Base-by-base conservation (phyloP, 441 rosid genomes). In the Geranium incanum region DNA sequence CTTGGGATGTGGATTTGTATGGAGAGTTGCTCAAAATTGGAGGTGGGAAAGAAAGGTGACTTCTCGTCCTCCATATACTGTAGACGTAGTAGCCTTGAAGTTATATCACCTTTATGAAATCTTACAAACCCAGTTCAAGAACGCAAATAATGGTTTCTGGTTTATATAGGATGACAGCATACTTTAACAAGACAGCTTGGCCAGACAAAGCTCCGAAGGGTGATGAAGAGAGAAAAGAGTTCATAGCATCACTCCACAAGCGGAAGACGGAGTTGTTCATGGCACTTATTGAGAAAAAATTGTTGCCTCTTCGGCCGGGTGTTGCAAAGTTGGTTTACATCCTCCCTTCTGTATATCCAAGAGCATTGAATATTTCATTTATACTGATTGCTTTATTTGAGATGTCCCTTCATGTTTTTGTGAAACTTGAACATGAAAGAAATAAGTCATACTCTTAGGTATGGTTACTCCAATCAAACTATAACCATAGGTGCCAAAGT, bases 241-340 rank as follows among this genome's bases (percentile, higher is more conserved):
- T 90, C 84, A 84, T 94, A 75, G 97, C 93, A 77, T 84, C 88
- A 1, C 97, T 94, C 78, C 99, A 94, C 77, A 92, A 89, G 78
- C 78, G 89, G 66, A 94, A 90, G 79, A 92, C 97, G 11, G 89
- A 87, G 81, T 76, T 94, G 78, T 94, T 94, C 84, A 94, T 94
- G 99, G 89, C 73, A 73, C 97, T 94, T 15, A 89, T 90, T 3
- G 93, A 92, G 84, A 90, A 94, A 80, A 86, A 86, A 74, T 69
- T 94, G 80, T 86, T 92, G 59, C 99, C 97, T 38, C 91, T 92
- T 79, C 89, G 97, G n/a, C 97, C 97, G 0, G 97, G 99, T 41
- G 94, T 92, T 74, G 91, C 94, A 69, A 92, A 92, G 97, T 94
- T 71, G 33, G 83, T 82, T 68, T 18, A 41, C 71, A 21, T 67